These are phyloP conservation scores for Geotrichum fermentans DNA, from an alignment of 1,139 yeast genomes.

Conservation along the genomic window DNA sequence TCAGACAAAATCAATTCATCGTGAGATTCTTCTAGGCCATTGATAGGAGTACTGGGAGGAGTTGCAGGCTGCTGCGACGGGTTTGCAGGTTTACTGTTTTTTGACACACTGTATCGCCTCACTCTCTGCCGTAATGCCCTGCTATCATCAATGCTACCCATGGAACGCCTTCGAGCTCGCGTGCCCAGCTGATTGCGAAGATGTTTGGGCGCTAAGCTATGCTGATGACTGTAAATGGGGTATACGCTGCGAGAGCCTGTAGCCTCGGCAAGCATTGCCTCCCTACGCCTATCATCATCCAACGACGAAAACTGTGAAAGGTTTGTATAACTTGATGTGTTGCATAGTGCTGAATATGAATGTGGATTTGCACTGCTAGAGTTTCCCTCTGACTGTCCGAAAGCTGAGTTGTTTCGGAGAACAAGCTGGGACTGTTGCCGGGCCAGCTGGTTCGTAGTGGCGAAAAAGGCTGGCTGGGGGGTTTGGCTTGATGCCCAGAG, in stretches of 20 bases:
- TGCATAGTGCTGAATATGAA: constrained; percentile 21
- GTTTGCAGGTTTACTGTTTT: background rate
- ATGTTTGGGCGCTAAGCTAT: background rate
- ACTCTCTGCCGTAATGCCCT: background rate
- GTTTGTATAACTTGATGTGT: constrained; percentile 26
- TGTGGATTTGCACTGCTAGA: constrained; percentile 16
- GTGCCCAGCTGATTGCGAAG: background rate
- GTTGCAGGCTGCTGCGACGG: constrained; percentile 4
- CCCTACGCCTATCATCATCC: constrained; percentile 34
- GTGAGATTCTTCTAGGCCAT: constrained; percentile 15
- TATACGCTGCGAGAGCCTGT: constrained; percentile 18
- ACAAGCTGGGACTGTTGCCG: constrained; percentile 40
- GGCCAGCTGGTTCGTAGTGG: constrained; percentile 40
- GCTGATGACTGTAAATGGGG: constrained; percentile 21
- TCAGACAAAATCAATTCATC: background rate
- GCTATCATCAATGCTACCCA: constrained; percentile 3
- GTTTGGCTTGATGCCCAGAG: constrained; percentile 29
- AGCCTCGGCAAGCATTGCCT: constrained; percentile 23
- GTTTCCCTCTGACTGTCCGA: constrained; percentile 16
- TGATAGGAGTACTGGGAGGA: constrained; percentile 19
- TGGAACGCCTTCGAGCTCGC: constrained; percentile 3
- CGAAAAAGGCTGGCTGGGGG: constrained; percentile 36
- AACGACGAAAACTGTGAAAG: constrained; percentile 32
- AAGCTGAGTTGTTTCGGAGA: constrained; percentile 23
- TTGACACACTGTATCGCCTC: constrained; percentile 9